phyloP scores from a whole-genome alignment of 2,329 filamentous ascomycete species.

The Epichloe scottii region DNA sequence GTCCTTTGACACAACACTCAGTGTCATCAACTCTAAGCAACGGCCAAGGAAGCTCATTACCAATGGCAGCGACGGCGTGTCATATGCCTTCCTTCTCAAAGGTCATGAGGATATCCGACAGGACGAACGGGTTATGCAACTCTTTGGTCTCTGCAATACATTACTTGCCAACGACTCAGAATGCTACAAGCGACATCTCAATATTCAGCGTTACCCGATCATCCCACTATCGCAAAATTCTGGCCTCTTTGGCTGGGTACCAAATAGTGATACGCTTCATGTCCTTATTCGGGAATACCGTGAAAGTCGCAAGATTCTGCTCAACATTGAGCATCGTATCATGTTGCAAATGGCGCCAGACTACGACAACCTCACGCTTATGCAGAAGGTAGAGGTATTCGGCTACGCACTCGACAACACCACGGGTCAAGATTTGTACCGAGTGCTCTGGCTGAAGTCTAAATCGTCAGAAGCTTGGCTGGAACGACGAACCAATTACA shows the following conservation, averaged over 20 bases:
- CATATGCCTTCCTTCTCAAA: constrained; percentile 85
- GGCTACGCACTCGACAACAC: constrained; percentile 98
- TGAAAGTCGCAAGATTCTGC: constrained; percentile 89
- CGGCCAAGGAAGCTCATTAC: constrained; percentile 80
- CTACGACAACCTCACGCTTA: constrained; percentile 94
- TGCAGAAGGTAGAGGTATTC: constrained; percentile 99
- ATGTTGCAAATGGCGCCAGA: constrained; percentile 99
- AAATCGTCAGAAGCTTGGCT: constrained; percentile 98
- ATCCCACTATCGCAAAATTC: constrained; percentile 96
- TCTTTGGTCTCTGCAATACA: constrained; percentile 96
- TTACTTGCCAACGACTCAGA: constrained; percentile 87
- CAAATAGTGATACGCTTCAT: constrained; percentile 94
- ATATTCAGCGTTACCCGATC: constrained; percentile 91
- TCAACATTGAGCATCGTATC: constrained; percentile 98
- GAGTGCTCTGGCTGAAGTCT: constrained; percentile 96
- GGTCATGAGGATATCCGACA: constrained; percentile 99
- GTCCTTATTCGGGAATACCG: constrained; percentile 95
- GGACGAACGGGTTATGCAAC: constrained; percentile 98
- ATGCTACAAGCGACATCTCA: constrained; percentile 92
- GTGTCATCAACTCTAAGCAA: constrained; percentile 94
- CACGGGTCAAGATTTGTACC: constrained; percentile 94
- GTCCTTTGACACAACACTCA: constrained; percentile 81
- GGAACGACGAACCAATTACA: constrained; percentile 96
- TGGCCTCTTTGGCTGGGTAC: constrained; percentile 89
- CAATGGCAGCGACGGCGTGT: constrained; percentile 75